These are phyloP conservation scores for Dipodascopsis tothii DNA, from an alignment of 805 yeast genomes.

Conservation along the genomic window DNA sequence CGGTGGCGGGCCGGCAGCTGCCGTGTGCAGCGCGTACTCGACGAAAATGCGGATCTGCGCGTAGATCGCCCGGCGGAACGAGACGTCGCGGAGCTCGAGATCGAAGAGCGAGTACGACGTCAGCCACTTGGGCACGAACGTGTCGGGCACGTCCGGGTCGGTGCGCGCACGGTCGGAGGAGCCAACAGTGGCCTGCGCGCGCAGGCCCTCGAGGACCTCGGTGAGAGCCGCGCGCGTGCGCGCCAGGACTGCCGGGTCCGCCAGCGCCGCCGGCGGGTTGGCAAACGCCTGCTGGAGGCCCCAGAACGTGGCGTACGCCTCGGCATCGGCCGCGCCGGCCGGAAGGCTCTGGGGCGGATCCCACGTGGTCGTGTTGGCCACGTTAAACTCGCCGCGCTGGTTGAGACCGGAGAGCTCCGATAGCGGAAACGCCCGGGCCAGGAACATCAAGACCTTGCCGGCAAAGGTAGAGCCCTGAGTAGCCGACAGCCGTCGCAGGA, in stretches of 20 bases:
- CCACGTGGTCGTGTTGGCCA: constrained; percentile 27
- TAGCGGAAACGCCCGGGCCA: constrained; percentile 33
- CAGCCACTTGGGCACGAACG: constrained; percentile 33
- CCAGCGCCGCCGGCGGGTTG: constrained; percentile 23
- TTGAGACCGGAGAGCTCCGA: constrained; percentile 34
- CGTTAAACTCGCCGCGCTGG: constrained; percentile 31
- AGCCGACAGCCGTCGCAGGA: constrained; percentile 31
- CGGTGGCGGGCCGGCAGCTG: background rate
- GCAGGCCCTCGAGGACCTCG: constrained; percentile 21
- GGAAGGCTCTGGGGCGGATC: constrained; percentile 6
- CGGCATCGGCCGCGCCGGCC: background rate
- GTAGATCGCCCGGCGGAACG: constrained; percentile 29
- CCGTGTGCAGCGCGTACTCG: constrained; percentile 1
- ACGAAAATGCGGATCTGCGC: constrained; percentile 28
- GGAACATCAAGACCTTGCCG: constrained; percentile 31
- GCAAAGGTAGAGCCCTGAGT: constrained; percentile 31
- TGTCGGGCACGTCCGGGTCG: background rate
- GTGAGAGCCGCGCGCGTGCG: constrained; percentile 16
- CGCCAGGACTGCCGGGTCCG: constrained; percentile 10
- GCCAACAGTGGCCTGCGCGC: constrained; percentile 7
- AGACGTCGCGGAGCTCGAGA: constrained; percentile 29
- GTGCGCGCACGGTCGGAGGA: constrained; percentile 1
- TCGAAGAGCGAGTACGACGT: constrained; percentile 30
- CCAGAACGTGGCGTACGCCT: constrained; percentile 29
- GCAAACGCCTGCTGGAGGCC: constrained; percentile 27